Base-by-base conservation (phyloP, 1,139 yeast genomes). In the Yamadazyma spencermartinsiae region DNA sequence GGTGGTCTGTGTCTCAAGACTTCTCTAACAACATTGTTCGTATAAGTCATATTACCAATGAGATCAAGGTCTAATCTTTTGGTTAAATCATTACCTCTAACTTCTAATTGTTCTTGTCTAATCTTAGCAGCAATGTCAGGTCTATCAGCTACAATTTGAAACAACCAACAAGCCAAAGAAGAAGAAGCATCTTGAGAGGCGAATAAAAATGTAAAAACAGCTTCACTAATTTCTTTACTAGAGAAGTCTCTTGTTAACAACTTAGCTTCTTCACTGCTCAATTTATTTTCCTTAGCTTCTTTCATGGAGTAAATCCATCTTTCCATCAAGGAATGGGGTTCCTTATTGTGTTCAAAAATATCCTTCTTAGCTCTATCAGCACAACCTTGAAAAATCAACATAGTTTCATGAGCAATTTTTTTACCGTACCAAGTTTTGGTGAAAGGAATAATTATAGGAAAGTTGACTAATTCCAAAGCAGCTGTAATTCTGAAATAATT, bases 151-250 rank as follows among this genome's bases (percentile, higher is more conserved):
- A 89, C 83, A 52, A 88, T 78, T 72, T 92, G 98, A 80, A 90
- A 92, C 58, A 92, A 76, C 98, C 98, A 92, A 64, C 98, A 90
- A 48, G 96, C 95, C 52, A 95, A 82, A n/a, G 96, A 87, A 3
- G 97, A 88, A 6, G 97, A 86, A 23, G 98, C 98, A 66, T 92
- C 98, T 68, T 92, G 98, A 8, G 96, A 86, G 19, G 98, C 98
- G 64, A 92, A 92, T 62, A 92, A 74, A 64, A 92, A 92, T 15
- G 98, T 92, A 74, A 92, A 92, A 49, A 92, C 80, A 39, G 95
- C 95, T 70, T 92, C 98, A 24, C 96, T 86, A 53, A 92, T 90
- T 65, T 92, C 98, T 62, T 75, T 83, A 68, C 90, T 82, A 46
- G 92, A 67, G 68, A 92, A 92, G 49, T 86, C 92, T 61, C 98